phyloP scores from a whole-genome alignment of 2,329 filamentous ascomycete species.

The Fusarium nodosum region DNA sequence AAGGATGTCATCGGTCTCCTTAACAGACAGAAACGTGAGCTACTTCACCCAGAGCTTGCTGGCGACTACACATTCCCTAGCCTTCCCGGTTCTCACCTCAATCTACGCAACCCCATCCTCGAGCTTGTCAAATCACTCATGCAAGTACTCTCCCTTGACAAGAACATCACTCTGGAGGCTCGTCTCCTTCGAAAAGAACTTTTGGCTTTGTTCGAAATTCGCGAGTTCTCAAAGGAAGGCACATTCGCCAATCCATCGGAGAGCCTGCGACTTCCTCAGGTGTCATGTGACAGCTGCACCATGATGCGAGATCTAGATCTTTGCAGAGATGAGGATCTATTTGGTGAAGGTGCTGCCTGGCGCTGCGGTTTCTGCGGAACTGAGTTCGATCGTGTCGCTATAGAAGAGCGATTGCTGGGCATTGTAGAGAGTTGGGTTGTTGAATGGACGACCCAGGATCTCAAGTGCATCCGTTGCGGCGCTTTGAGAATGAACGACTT shows the following conservation, averaged over 20 bases:
- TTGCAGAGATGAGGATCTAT: constrained; percentile 87
- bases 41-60: constrained; percentile 89
- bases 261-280: constrained; percentile 77
- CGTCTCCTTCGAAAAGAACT: constrained; percentile 90
- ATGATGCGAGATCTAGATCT: constrained; percentile 90
- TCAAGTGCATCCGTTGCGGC: constrained; percentile 80
- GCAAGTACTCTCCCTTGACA: constrained; percentile 92
- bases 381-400: constrained; percentile 80
- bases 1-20: constrained; percentile 89
- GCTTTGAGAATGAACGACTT: constrained; percentile 91
- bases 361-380: constrained; percentile 81
- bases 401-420: constrained; percentile 86
- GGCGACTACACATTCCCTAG: constrained; percentile 88
- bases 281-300: constrained; percentile 92
- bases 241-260: constrained; percentile 88
- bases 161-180: constrained; percentile 89
- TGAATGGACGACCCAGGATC: constrained; percentile 89
- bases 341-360: constrained; percentile 72
- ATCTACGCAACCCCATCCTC: constrained; percentile 76
- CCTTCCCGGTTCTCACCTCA: constrained; percentile 77
- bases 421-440: constrained; percentile 81
- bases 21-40: constrained; percentile 86
- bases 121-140: constrained; percentile 94
- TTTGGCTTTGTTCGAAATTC: constrained; percentile 89
- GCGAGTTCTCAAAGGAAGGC: constrained; percentile 92